Base-by-base conservation (phyloP, 2,329 filamentous ascomycete genomes). In the Cladosporium sp. region DNA sequence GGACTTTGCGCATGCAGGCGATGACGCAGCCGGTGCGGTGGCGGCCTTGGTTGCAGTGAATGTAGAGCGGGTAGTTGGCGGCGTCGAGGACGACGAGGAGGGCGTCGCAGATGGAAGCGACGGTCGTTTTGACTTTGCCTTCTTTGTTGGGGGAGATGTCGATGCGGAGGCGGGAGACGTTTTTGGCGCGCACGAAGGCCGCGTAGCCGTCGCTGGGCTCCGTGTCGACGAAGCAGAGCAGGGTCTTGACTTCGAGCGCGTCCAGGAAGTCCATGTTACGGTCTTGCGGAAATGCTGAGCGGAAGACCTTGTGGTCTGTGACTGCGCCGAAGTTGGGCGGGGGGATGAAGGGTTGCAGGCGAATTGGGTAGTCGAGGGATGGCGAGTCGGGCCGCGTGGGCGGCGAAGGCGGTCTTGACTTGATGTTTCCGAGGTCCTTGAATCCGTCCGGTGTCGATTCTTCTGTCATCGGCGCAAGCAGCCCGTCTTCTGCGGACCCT, bases 1-100 rank as follows among this genome's bases (percentile, higher is more conserved):
- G 79, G 10, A 87, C 71, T 66, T 87, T 88, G 57, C 90, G 84
- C 57, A 95, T 78, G 53, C 87, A 84, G 14, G 83, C 91, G 45
- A 91, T 80, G n/a, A 93, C 85, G 65, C 90, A 95, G 18, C 91
- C 91, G 14, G 91, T 95, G 54, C 91, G 86, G 66, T 96, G 91
- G 79, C 88, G 93, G 66, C 91, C 91, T 61, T 95, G 91, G 66
- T 95, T 96, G 77, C 91, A 96, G 69, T 96, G 91, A 43, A 96
- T 80, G 37, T 95, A 77, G 9, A 96, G 70, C 0, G 91, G 91
- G 59, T 93, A 84, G 57, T 95, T 89, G 33, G 76, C 71, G 45
- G 78, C 78, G 63, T 95, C 81, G 49, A 92, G 76, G 38, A 92
- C 79, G 40, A 92, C 73, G 10, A 80, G 74, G 19, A 95, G 76